These are phyloP conservation scores for Clitoria ternatea DNA, from an alignment of 306 rosid species.

Conservation along the genomic window DNA sequence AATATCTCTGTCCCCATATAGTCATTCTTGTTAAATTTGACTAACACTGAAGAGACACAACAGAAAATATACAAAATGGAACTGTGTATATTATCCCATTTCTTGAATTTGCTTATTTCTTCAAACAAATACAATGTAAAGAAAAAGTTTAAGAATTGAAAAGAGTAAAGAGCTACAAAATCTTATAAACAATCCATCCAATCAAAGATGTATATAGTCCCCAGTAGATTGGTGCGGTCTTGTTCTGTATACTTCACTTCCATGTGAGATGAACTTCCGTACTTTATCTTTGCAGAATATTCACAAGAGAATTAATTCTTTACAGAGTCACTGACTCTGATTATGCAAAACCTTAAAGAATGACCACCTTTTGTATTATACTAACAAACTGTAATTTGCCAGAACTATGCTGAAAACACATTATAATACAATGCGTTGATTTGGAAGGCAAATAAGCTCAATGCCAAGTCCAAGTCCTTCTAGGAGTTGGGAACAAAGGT, in stretches of 20 bases:
- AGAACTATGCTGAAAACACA: conserved; percentile 29
- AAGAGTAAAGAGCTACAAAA: conserved; percentile 34
- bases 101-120: conserved; percentile 34
- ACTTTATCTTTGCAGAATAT: conserved; percentile 39
- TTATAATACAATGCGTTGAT: conserved; percentile 32
- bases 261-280: conserved; percentile 37
- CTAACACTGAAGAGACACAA: neutral
- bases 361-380: conserved; percentile 32
- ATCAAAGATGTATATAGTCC: conserved; percentile 27
- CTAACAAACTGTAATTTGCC: conserved; percentile 38
- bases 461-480: conserved; percentile 1
- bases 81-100: conserved; percentile 25
- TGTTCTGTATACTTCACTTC: conserved; percentile 31
- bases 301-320: conserved; percentile 49
- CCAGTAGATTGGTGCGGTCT: conserved; percentile 23
- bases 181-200: conserved; percentile 46
- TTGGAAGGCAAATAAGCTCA: conserved; percentile 12
- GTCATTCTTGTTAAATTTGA: neutral
- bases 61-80: neutral
- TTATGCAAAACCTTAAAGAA: conserved; percentile 43
- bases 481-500: conserved; percentile 72
- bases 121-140: conserved; percentile 44
- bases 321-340: conserved; percentile 37
- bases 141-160: neutral
- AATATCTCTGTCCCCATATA: neutral